A percentile compares a stretch with the other conserved stretches of the same genome.
Conservation (phyloP, 208 protist species). For the Leishmania major region DNA sequence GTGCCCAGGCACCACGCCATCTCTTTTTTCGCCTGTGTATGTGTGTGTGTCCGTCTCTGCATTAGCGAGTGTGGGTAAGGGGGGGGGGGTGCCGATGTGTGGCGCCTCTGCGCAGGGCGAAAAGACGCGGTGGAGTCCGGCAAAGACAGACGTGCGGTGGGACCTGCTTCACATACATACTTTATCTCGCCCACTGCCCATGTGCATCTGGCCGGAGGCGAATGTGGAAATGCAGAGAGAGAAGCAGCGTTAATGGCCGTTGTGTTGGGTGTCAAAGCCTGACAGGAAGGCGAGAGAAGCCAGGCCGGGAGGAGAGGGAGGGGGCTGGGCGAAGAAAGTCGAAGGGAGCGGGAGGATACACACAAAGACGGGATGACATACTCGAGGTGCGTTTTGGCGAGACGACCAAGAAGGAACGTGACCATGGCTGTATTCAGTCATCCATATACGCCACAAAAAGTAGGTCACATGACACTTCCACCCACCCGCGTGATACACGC, state of each 20-base stretch:
- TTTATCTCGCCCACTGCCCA: background rate
- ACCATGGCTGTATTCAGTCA: background rate
- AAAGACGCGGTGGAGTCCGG: background rate
- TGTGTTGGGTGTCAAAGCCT: background rate
- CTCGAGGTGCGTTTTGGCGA: background rate
- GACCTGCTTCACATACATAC: background rate
- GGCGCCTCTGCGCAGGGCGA: background rate
- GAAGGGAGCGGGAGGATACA: background rate
- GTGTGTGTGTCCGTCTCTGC: background rate
- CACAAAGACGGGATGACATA: too few species aligned
- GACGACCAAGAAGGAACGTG: background rate
- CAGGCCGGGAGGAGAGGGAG: background rate
- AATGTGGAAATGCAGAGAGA: background rate
- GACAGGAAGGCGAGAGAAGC: background rate
- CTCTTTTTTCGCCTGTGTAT: background rate
- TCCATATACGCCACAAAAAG: background rate
- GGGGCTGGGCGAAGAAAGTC: background rate
- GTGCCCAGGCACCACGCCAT: background rate
- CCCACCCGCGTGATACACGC: background rate
- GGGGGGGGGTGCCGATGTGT: background rate
- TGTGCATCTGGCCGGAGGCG: background rate
- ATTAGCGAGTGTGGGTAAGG: background rate
- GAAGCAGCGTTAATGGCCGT: background rate
- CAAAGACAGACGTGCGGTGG: background rate
- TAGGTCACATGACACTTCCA: background rate